Evolutionary conservation across 768 basidiomycete species (phyloP).

Genomic region (Psilocybe tampanensis): DNA sequence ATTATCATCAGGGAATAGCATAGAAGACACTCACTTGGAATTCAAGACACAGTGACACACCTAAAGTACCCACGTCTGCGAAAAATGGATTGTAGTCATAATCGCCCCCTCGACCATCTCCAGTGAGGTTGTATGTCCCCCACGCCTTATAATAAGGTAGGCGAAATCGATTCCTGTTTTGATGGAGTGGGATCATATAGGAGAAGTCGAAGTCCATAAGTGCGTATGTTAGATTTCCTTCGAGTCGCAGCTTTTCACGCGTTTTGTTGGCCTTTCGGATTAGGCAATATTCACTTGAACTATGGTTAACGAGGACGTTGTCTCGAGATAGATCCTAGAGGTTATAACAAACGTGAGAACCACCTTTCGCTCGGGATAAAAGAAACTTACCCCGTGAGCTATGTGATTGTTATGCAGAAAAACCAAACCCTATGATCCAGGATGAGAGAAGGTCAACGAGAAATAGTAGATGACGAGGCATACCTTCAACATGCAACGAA

Average conservation of each 20-base stretch:
- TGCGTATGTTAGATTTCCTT: conserved; percentile 18
- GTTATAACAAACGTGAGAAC: background rate
- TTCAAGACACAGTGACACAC: conserved; percentile 5
- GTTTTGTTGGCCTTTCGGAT: background rate
- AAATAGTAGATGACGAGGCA: background rate
- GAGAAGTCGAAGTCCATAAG: conserved; percentile 26
- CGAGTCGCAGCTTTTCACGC: conserved; percentile 3
- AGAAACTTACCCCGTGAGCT: background rate
- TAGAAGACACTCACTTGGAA: conserved; percentile 18
- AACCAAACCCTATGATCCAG: background rate
- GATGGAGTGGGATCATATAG: conserved; percentile 16
- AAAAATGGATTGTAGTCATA: conserved; percentile 30
- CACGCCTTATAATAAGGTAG: conserved; percentile 15
- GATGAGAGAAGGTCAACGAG: no score
- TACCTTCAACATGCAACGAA: background rate
- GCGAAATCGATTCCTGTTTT: background rate
- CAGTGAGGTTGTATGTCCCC: conserved; percentile 6
- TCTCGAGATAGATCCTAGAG: conserved; percentile 11
- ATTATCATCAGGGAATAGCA: background rate
- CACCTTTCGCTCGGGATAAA: background rate
- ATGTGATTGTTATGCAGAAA: background rate
- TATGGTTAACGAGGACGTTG: conserved; percentile 24
- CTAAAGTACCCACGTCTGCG: conserved; percentile 26
- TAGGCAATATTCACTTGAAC: background rate
- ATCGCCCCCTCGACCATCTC: conserved; percentile 24